phyloP scores from a whole-genome alignment of 352 stramenopile species.

The Albugo laibachii region DNA sequence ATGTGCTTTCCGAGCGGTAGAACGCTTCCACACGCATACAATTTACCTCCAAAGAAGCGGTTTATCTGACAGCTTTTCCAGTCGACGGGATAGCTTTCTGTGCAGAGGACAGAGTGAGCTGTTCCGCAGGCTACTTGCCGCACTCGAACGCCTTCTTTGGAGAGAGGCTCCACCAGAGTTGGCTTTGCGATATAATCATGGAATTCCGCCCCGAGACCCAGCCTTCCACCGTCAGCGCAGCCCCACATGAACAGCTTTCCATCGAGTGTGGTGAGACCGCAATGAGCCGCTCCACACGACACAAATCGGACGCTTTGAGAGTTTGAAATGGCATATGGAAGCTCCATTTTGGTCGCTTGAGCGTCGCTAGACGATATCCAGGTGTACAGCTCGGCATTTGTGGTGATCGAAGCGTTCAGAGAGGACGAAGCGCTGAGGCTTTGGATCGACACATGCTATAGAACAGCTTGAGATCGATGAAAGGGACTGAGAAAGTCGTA shows the following conservation, averaged over 20 bases:
- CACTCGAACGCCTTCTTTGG: slow-evolving; percentile 36
- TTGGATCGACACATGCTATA: too few relatives aligned
- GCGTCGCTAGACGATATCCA: slow-evolving; percentile 18
- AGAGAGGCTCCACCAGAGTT: slow-evolving; percentile 63
- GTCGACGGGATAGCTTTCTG: slow-evolving; percentile 38
- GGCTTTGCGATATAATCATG: slow-evolving; percentile 46
- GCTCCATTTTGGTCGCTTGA: too few relatives aligned
- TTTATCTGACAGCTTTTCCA: slow-evolving; percentile 21
- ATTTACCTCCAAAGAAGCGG: slow-evolving; percentile 44
- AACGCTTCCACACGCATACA: slow-evolving; percentile 77
- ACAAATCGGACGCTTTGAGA: slow-evolving; percentile 27
- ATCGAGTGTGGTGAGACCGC: slow-evolving; percentile 32
- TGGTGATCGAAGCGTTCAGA: slow-evolving; percentile 34
- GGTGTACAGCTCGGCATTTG: slow-evolving; percentile 56
- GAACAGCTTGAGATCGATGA: too few relatives aligned
- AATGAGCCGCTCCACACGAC: slow-evolving; percentile 78
- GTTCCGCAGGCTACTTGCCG: slow-evolving; percentile 53
- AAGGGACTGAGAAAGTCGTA: slow-evolving; percentile 23
- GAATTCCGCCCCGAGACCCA: slow-evolving; percentile 69
- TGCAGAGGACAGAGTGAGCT: slow-evolving; percentile 65
- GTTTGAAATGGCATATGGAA: too few relatives aligned
- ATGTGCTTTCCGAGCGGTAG: slow-evolving; percentile 60
- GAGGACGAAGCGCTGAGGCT: too few relatives aligned
- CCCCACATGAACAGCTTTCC: slow-evolving; percentile 80
- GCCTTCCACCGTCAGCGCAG: slow-evolving; percentile 78